Percentiles rank a stretch among this genome's conserved stretches.
Conservation (phyloP, 176 grass and related monocot genomes). For the Phyllostachys edulis region DNA sequence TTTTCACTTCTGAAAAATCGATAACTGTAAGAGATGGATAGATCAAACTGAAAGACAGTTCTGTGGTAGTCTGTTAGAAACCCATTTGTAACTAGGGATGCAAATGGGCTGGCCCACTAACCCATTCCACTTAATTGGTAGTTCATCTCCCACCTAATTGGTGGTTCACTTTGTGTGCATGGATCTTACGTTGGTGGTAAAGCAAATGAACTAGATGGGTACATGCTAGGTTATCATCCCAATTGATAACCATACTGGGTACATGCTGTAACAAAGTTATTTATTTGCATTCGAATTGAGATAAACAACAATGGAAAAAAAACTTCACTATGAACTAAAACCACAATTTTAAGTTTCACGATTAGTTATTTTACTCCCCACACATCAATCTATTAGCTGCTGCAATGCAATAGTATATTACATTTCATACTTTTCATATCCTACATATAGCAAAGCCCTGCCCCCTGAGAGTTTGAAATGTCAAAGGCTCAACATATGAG, state of each 20-base stretch:
- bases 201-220: too few species aligned
- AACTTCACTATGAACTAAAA: constrained; percentile 4
- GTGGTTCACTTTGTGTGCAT: too few species aligned
- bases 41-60: not conserved
- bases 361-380: not conserved
- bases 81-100: too few species aligned
- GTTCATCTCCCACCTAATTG: too few species aligned
- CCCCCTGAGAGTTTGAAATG: too few species aligned
- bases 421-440: too few species aligned
- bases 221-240: too few species aligned
- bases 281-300: not conserved
- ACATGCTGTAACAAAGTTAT: not conserved
- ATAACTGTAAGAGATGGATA: not conserved
- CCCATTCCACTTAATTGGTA: too few species aligned
- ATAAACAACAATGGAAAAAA: not conserved
- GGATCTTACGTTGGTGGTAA: too few species aligned
- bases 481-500: too few species aligned
- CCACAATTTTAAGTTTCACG: not conserved
- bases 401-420: not conserved
- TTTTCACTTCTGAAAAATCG: not conserved
- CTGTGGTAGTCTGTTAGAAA: not conserved
- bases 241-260: not conserved
- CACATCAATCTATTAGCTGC: not conserved
- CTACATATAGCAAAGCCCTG: too few species aligned
- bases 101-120: too few species aligned